Evolutionary conservation across 2,329 filamentous ascomycete genomes (phyloP).

Genomic region (Cladophialophora carrionii): DNA sequence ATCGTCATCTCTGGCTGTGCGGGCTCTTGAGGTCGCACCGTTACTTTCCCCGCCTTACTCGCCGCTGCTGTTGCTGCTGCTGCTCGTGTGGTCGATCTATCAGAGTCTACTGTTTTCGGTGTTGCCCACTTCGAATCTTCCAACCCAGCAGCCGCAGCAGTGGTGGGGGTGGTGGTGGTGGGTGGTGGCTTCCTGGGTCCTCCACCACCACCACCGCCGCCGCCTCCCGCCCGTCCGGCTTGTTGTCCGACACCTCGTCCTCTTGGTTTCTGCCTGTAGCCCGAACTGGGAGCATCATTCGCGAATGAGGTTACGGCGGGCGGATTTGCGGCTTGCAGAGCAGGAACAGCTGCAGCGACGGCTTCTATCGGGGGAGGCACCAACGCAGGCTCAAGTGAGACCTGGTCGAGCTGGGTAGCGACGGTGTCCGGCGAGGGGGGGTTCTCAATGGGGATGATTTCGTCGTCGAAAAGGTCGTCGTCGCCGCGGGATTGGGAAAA

Average conservation of each 20-base stretch:
- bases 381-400: constrained; percentile 25
- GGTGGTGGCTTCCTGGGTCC: constrained; percentile 23
- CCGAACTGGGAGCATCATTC: constrained; percentile 9
- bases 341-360: background rate
- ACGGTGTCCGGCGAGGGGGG: constrained; percentile 40
- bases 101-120: constrained; percentile 14
- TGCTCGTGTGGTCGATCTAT: background rate
- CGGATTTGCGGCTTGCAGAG: constrained; percentile 1
- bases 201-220: constrained; percentile 32
- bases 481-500: constrained; percentile 55
- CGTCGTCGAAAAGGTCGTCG: constrained; percentile 57
- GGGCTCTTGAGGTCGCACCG: background rate
- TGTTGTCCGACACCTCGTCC: constrained; percentile 25
- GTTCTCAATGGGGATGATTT: constrained; percentile 51
- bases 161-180: no score
- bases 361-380: constrained; percentile 16
- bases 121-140: constrained; percentile 36
- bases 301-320: constrained; percentile 7
- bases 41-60: background rate
- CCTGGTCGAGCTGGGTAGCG: constrained; percentile 28
- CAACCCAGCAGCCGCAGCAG: constrained; percentile 30
- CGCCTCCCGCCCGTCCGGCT: constrained; percentile 14
- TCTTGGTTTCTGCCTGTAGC: constrained; percentile 23
- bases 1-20: constrained; percentile 19
- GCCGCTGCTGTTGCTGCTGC: no score